These are phyloP conservation scores for Trichoderma harzianum DNA, from an alignment of 2,329 filamentous ascomycete species.

Conservation along the genomic window DNA sequence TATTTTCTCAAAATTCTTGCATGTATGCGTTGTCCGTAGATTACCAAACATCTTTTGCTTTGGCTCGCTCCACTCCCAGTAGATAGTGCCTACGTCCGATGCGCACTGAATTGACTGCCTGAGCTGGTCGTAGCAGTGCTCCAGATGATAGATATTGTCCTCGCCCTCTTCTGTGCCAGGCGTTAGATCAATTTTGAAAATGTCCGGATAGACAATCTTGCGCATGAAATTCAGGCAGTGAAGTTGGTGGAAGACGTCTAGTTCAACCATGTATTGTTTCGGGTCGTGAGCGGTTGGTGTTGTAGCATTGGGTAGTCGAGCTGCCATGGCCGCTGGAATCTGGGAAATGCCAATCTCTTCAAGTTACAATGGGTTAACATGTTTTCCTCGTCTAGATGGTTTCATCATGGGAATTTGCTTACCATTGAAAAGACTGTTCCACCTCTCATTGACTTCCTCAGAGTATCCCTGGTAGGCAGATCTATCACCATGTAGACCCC, in stretches of 20 bases:
- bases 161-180: slow-evolving; percentile 46
- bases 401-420: background rate
- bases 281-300: slow-evolving; percentile 52
- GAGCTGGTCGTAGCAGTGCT: slow-evolving; percentile 55
- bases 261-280: slow-evolving; percentile 50
- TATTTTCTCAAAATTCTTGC: slow-evolving; percentile 51
- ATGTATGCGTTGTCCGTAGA: slow-evolving; percentile 50
- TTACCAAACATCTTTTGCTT: slow-evolving; percentile 49
- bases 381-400: background rate
- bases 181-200: slow-evolving; percentile 39
- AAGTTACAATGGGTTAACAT: background rate
- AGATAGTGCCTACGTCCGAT: slow-evolving; percentile 51
- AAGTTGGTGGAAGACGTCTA: slow-evolving; percentile 49
- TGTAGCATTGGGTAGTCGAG: slow-evolving; percentile 50
- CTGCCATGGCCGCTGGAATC: slow-evolving; percentile 51
- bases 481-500: slow-evolving; percentile 41
- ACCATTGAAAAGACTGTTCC: slow-evolving; percentile 47
- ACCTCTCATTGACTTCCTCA: slow-evolving; percentile 52
- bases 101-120: slow-evolving; percentile 53
- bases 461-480: slow-evolving; percentile 53
- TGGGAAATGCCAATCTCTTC: slow-evolving; percentile 54
- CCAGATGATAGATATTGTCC: slow-evolving; percentile 30
- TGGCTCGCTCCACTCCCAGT: slow-evolving; percentile 46
- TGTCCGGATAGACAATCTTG: slow-evolving; percentile 46
- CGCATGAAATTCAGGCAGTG: slow-evolving; percentile 48